Base-by-base conservation (phyloP, 2,329 filamentous ascomycete genomes). In the Sclerotinia glacialis region DNA sequence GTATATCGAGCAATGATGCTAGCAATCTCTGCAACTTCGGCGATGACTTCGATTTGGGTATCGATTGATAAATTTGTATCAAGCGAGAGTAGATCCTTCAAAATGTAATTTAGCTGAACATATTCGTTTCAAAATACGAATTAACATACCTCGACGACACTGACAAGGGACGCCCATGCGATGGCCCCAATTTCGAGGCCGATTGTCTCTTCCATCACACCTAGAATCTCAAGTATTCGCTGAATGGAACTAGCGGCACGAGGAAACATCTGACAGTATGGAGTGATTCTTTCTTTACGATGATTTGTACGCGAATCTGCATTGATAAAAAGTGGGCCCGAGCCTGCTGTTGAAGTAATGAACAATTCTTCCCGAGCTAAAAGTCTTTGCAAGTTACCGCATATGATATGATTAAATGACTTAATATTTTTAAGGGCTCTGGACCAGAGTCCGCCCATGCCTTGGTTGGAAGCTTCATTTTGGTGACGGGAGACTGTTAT, bases 1-100 rank as follows among this genome's bases (percentile, higher is more conserved):
- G 58, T 60, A 37, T 71, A 69, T 49, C 69, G 61, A 49, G 66
- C 69, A n/a, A 71, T 59, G 2, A 68, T 60, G 12, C 52, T 64
- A 18, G 56, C 62, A 9, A 71, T 40, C 12, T 63, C 58, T 3
- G 55, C 58, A 14, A 69, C 34, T 16, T 64, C 37, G 8, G 40
- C 8, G 9, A 50, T 16, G 18, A 52, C 46, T 21, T 42, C 46
- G 4, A 44, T n/a, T 62, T 28, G 26, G 4, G 9, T 3, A 11
- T 63, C 7, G 1, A 23, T 23, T 21, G 56, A 34, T 23, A 28
- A 49, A 1, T 2, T 18, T 9, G n/a, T 7, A 40, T 5, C 3
- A 9, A 2, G 8, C 5, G n/a, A 28, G 12, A 60, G 23, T 9
- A 60, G 7, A 40, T 46, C 40, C 64, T 66, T 11, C 3, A 9